Base-by-base conservation (phyloP, 2,329 filamentous ascomycete species). In the Aspergillus ustus region DNA sequence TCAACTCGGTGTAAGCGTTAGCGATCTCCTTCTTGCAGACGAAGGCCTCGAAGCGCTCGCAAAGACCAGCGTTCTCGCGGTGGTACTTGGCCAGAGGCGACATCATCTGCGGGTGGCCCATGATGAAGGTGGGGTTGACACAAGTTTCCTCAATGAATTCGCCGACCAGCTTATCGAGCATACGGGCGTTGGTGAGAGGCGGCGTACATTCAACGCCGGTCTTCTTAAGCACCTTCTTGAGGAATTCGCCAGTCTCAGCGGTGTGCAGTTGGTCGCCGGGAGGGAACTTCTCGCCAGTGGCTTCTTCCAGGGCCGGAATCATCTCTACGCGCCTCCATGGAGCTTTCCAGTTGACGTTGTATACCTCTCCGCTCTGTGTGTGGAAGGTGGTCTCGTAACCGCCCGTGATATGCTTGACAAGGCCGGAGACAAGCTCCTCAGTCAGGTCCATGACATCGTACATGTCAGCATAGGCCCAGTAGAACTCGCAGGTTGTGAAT, bases 401-500 rank as follows among this genome's bases (percentile, higher is more conserved):
- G 63, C 94, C 95, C 17, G 91, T 95, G 59, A 98, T 81, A 67
- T 92, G 85, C 86, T 96, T 93, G 75, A 97, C 94, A 6, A 98
- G 85, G 45, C 89, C 87, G 34, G 92, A 93, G 51, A 99, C 90
- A 31, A 99, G 89, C 75, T 97, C 93, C 79, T 99, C 95, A 1
- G 95, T 98, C 73, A 92, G 85, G 63, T 91, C 82, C 90, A 96
- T 92, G 62, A 97, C 83, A 74, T 98, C 95, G 78, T 96, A 91
- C 69, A 97, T 87, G 78, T 97, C 93, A 59, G 90, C 91, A 69
- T 93, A 98, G 3, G 95, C 94, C 86, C 91, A 89, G 81, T 99
- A 99, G 81, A 98, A 98, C 79, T 99, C 95, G 77, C 92, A 92
- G 28, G 92, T 96, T 48, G 95, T 99, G 83, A 99, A 99, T 77